phyloP scores from a whole-genome alignment of 2,329 filamentous ascomycete species.

The Fusarium floridanum region DNA sequence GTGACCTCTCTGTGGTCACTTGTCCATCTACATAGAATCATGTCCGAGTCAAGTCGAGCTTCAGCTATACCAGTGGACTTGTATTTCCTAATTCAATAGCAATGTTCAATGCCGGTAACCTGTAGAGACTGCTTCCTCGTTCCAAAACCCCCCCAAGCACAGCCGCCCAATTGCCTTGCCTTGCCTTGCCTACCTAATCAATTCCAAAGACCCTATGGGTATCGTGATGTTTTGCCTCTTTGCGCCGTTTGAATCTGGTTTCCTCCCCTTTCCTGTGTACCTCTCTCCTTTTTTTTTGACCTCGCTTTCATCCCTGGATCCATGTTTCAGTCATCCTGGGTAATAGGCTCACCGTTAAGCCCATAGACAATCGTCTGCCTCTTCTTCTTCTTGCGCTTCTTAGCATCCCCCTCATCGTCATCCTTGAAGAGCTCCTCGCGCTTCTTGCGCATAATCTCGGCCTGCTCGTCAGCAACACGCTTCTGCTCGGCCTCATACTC shows the following conservation, averaged over 20 bases:
- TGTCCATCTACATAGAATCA: background rate
- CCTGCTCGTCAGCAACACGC: slow-evolving; percentile 60
- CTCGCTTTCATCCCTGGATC: slow-evolving; percentile 4
- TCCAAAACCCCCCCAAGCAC: slow-evolving; percentile 32
- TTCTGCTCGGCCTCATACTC: slow-evolving; percentile 60
- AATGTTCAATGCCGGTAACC: background rate
- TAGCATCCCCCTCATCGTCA: slow-evolving; percentile 48
- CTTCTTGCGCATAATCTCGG: slow-evolving; percentile 62
- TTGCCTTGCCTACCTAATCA: slow-evolving; percentile 17
- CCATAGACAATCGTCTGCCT: slow-evolving; percentile 53
- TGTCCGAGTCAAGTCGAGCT: background rate
- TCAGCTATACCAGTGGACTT: background rate
- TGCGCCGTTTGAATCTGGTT: slow-evolving; percentile 34
- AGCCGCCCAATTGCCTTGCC: slow-evolving; percentile 10
- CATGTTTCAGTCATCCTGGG: slow-evolving; percentile 35
- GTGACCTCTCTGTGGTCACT: background rate
- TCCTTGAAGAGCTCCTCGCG: slow-evolving; percentile 63
- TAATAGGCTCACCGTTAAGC: slow-evolving; percentile 54
- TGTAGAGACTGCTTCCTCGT: background rate
- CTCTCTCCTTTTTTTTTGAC: background rate
- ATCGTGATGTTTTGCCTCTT: slow-evolving; percentile 40
- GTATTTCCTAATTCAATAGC: background rate
- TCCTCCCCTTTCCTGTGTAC: slow-evolving; percentile 17
- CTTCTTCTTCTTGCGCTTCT: slow-evolving; percentile 53
- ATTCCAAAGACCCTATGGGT: slow-evolving; percentile 45